phyloP scores from a whole-genome alignment of 768 basidiomycete species.

The Boletellus ananiceps region DNA sequence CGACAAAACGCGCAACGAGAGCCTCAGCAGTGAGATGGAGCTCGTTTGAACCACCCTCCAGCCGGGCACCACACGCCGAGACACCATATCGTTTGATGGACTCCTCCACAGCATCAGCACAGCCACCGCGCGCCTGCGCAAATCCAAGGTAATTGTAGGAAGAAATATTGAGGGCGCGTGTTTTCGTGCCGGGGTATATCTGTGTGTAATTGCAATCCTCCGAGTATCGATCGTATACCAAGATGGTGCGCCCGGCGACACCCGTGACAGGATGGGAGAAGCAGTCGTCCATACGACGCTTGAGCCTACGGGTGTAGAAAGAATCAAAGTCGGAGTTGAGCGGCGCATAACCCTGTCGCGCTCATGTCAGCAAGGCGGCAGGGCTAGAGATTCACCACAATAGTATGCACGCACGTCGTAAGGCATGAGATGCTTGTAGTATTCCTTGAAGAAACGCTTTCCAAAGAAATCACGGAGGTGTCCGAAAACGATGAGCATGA shows the following conservation, averaged over 20 bases:
- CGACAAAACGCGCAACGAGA: conserved; percentile 86
- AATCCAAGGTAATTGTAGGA: conserved; percentile 99
- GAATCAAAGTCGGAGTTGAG: conserved; percentile 98
- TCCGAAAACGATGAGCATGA: conserved; percentile 86
- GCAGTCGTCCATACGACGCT: conserved; percentile 91
- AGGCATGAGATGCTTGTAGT: conserved; percentile 81
- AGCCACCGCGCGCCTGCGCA: conserved; percentile 87
- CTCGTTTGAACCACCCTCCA: conserved; percentile 85
- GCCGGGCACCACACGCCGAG: conserved; percentile 67
- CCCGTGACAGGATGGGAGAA: conserved; percentile 91
- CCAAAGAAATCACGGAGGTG: conserved; percentile 95
- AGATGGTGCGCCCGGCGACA: conserved; percentile 91
- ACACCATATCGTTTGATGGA: conserved; percentile 78
- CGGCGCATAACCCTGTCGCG: conserved; percentile 86
- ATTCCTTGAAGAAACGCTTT: conserved; percentile 65
- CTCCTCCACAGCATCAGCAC: conserved; percentile 91
- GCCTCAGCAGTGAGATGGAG: conserved; percentile 78
- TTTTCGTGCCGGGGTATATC: conserved; percentile 69
- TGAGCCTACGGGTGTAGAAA: conserved; percentile 96
- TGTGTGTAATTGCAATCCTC: conserved; percentile 78
- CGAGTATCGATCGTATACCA: conserved; percentile 79
- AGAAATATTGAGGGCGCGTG: conserved; percentile 91
- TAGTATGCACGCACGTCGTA: conserved; percentile 58
- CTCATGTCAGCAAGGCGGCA: conserved; percentile 3
- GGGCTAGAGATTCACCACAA: background rate